Conservation (phyloP, 352 stramenopile genomes). For the Globisporangium camurandrum region DNA sequence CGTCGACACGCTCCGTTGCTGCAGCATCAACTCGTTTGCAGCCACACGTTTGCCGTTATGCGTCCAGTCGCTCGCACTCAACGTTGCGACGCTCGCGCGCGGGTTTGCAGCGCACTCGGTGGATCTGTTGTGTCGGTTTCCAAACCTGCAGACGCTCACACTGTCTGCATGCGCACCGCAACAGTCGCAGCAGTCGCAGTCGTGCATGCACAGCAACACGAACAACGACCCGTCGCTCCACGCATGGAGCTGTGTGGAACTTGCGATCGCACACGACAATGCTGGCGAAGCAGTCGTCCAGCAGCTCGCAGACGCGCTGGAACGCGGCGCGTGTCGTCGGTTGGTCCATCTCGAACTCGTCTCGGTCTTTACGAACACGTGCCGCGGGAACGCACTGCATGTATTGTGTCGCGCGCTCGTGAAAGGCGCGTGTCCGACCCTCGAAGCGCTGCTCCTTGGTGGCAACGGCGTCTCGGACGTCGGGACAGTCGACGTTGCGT, state of each 20-base stretch:
- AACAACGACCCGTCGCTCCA: constrained; percentile 33
- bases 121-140: constrained; percentile 33
- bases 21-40: constrained; percentile 57
- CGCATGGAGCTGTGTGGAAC: constrained; percentile 53
- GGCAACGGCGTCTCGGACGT: constrained; percentile 63
- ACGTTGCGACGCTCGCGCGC: constrained; percentile 34
- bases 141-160: no score
- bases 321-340: constrained; percentile 22
- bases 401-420: constrained; percentile 33
- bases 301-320: constrained; percentile 30
- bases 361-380: constrained; percentile 70
- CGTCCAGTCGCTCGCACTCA: constrained; percentile 35
- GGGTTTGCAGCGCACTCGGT: constrained; percentile 13
- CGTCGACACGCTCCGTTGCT: constrained; percentile 53
- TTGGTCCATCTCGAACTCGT: constrained; percentile 56
- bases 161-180: no score
- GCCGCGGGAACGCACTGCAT: constrained; percentile 32
- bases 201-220: no score
- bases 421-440: constrained; percentile 33
- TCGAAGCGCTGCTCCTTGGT: constrained; percentile 51
- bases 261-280: constrained; percentile 46
- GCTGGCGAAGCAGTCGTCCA: constrained; percentile 42
- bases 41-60: constrained; percentile 43
- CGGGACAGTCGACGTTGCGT: constrained; percentile 36
- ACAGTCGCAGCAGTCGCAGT: no score